These are phyloP conservation scores for Trichoderma reesei DNA, from an alignment of 495 filamentous ascomycete species.

Conservation along the genomic window DNA sequence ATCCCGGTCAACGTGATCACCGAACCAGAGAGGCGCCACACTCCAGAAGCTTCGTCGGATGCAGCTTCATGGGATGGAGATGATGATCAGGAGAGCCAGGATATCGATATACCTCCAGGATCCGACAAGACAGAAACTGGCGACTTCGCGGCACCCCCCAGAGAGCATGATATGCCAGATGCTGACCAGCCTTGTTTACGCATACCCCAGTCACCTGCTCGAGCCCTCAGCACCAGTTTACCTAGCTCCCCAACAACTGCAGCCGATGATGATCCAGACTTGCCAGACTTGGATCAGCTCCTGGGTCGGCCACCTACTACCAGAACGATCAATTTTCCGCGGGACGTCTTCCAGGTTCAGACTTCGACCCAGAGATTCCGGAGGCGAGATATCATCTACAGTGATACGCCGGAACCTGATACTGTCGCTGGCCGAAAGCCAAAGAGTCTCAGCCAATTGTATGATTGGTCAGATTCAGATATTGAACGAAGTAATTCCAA, in stretches of 20 bases:
- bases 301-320: not conserved
- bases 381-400: not conserved
- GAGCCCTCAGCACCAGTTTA: not conserved
- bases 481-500: not conserved
- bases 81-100: slow-evolving; percentile 41
- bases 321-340: not conserved
- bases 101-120: slow-evolving; percentile 15
- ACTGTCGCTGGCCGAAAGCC: not conserved
- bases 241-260: not conserved
- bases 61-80: slow-evolving; percentile 40
- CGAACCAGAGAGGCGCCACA: slow-evolving; percentile 19
- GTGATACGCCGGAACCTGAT: not conserved
- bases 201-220: not conserved
- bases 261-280: not conserved
- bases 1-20: slow-evolving; percentile 47
- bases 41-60: slow-evolving; percentile 40
- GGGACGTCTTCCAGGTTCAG: not conserved
- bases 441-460: not conserved
- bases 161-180: not conserved
- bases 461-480: not conserved
- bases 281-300: not conserved
- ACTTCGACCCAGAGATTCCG: not conserved
- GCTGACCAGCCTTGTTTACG: not conserved
- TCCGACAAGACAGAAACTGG: slow-evolving; percentile 20
- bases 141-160: slow-evolving; percentile 9